These are phyloP conservation scores for Penicillium flavigenum DNA, from an alignment of 495 filamentous ascomycete genomes.

Conservation along the genomic window DNA sequence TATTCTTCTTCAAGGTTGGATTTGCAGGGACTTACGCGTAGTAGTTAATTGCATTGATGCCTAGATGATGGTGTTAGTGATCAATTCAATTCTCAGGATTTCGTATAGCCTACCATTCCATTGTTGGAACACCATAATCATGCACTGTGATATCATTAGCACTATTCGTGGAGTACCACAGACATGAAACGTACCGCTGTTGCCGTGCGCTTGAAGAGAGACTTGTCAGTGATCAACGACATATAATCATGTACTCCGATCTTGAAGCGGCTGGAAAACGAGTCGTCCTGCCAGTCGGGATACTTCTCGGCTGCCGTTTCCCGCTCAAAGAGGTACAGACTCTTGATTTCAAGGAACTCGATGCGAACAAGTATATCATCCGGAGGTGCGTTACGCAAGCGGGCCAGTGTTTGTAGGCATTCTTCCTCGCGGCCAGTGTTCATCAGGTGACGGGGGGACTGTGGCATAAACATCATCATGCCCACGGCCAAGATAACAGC, in stretches of 20 bases:
- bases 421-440: constrained; percentile 66
- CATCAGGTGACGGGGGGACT: constrained; percentile 75
- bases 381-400: constrained; percentile 55
- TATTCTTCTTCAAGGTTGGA: not conserved
- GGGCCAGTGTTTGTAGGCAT: constrained; percentile 60
- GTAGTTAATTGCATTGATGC: constrained; percentile 52
- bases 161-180: not conserved
- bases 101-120: constrained; percentile 58
- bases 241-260: constrained; percentile 33
- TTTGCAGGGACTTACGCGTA: constrained; percentile 43
- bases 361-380: constrained; percentile 68
- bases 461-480: constrained; percentile 69
- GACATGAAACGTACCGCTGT: constrained; percentile 30
- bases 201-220: constrained; percentile 38
- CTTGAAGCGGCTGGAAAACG: constrained; percentile 32
- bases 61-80: constrained; percentile 6
- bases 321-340: constrained; percentile 72
- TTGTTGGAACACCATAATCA: constrained; percentile 58
- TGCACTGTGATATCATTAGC: constrained; percentile 23
- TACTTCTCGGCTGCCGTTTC: constrained; percentile 56
- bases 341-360: constrained; percentile 79
- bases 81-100: not conserved
- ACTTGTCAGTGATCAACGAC: constrained; percentile 36
- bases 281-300: constrained; percentile 33
- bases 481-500: constrained; percentile 42